A percentile compares a stretch with the other conserved stretches of the same genome.
phyloP scores from a whole-genome alignment of 257 asterid species.

The Anisodus acutangulus region DNA sequence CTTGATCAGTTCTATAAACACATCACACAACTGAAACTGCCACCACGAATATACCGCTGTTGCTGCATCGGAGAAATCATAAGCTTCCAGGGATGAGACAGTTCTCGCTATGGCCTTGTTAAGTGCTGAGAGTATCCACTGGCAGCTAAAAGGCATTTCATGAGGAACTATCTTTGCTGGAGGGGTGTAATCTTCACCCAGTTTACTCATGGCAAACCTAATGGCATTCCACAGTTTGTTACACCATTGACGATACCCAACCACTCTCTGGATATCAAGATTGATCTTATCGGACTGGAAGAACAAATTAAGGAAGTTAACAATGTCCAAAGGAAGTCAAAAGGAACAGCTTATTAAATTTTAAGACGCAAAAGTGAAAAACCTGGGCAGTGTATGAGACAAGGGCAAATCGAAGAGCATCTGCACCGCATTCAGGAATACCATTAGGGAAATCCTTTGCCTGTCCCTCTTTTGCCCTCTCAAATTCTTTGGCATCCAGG shows the following conservation, averaged over 20 bases:
- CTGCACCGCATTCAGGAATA: conserved; percentile 70
- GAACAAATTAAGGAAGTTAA: conserved; percentile 8
- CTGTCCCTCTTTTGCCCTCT: conserved; percentile 82
- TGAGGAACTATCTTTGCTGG: conserved; percentile 51
- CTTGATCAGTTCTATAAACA: conserved; percentile 86
- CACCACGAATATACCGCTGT: conserved; percentile 82
- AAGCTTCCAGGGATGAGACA: conserved; percentile 63
- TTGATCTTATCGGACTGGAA: conserved; percentile 85
- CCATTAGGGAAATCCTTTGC: conserved; percentile 82
- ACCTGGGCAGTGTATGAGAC: conserved; percentile 93
- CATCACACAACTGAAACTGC: conserved; percentile 86
- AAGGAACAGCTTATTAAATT: neutral
- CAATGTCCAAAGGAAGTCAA: neutral
- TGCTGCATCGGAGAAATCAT: conserved; percentile 82
- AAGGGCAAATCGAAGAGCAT: conserved; percentile 92
- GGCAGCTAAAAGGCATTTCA: conserved; percentile 86
- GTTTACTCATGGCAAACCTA: conserved; percentile 88
- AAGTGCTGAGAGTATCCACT: conserved; percentile 84
- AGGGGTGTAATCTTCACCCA: conserved; percentile 83
- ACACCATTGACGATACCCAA: conserved; percentile 95
- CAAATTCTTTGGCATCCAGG: conserved; percentile 75
- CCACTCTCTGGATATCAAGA: conserved; percentile 85
- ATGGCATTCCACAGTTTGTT: conserved; percentile 92
- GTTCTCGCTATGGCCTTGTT: conserved; percentile 82
- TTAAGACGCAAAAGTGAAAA: neutral